Percentiles rank a stretch among this genome's conserved stretches.
Conservation (phyloP, 768 basidiomycete species). For the Russula sp. region DNA sequence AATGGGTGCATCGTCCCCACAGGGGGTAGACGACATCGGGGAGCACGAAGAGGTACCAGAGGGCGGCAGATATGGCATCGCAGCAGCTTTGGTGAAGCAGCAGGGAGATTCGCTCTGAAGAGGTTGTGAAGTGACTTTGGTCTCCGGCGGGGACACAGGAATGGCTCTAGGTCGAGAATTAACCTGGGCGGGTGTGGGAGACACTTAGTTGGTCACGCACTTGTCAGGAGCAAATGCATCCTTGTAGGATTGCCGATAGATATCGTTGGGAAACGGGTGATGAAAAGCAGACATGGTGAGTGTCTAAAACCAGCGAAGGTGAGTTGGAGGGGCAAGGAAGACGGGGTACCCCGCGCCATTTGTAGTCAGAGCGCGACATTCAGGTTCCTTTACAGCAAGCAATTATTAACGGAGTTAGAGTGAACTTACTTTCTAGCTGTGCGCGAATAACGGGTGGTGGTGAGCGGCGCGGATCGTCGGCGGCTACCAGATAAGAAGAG, state of each 20-base stretch:
- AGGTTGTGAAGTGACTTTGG: background rate
- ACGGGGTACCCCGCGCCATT: background rate
- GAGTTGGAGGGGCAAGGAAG: background rate
- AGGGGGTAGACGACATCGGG: background rate
- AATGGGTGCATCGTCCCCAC: background rate
- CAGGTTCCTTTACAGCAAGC: background rate
- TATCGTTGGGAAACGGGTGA: background rate
- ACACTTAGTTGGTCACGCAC: background rate
- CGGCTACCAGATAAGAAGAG: background rate
- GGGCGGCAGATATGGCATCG: background rate
- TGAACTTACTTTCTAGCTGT: background rate
- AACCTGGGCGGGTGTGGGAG: background rate
- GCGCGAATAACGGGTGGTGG: background rate
- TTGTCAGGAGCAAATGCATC: background rate
- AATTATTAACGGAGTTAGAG: background rate
- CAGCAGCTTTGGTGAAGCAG: background rate
- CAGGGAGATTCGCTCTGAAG: background rate
- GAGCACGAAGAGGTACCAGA: background rate
- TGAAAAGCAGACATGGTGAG: background rate
- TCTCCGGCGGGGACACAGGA: background rate
- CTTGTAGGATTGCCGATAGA: constrained; percentile 1
- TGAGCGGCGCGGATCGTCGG: background rate
- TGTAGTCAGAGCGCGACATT: constrained; percentile 7
- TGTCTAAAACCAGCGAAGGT: background rate
- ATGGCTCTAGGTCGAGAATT: background rate